A percentile compares a stretch with the other conserved stretches of the same genome.
phyloP scores from a whole-genome alignment of 371 early-diverging fungal genomes.

The Saksenaea oblongispora region DNA sequence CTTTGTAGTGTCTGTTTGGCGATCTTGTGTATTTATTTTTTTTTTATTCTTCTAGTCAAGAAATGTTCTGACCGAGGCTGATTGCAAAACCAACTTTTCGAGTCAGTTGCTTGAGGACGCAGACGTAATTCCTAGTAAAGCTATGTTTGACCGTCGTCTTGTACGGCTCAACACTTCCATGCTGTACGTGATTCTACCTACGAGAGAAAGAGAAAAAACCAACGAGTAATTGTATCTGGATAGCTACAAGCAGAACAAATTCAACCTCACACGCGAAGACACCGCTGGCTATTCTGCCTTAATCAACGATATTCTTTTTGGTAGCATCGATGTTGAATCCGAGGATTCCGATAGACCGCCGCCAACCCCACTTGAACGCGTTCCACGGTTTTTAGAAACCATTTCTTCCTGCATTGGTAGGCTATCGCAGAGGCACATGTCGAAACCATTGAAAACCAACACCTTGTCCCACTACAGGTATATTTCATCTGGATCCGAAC shows the following conservation, averaged over 20 bases:
- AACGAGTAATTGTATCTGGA: not conserved
- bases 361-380: constrained; percentile 37
- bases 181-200: constrained; percentile 41
- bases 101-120: constrained; percentile 54
- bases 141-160: constrained; percentile 53
- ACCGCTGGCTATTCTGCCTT: constrained; percentile 88
- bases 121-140: constrained; percentile 47
- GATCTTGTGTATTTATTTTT: not conserved
- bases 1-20: not conserved
- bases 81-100: constrained; percentile 37
- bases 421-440: not conserved
- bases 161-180: constrained; percentile 69
- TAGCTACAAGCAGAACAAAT: constrained; percentile 89
- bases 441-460: constrained; percentile 10
- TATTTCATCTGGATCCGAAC: constrained; percentile 89
- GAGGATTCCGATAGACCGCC: constrained; percentile 28
- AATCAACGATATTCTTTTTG: constrained; percentile 59
- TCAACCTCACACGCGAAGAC: constrained; percentile 87
- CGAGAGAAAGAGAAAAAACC: not conserved
- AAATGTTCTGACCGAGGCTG: constrained; percentile 17
- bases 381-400: constrained; percentile 38
- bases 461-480: constrained; percentile 42
- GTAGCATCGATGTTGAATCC: constrained; percentile 34
- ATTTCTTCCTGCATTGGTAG: constrained; percentile 57
- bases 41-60: constrained; percentile 8